Evolutionary conservation across 257 asterid species (phyloP), one percentile per base, ranked within the genome.

Genomic region (Striga asiatica): DNA sequence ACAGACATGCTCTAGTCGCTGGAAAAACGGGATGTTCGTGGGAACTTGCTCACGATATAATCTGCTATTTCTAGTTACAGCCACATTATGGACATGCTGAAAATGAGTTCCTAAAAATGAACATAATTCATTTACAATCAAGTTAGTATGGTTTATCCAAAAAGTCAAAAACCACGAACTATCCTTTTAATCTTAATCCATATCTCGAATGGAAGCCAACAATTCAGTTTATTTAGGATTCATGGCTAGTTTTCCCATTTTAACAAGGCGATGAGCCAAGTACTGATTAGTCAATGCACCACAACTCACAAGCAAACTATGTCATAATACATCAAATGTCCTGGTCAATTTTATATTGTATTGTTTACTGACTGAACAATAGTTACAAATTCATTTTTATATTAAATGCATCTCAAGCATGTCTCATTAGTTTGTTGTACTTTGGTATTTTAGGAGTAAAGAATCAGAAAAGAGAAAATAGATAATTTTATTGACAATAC

Each of bases 1-100:
- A 20, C 22, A n/a, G 19, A 6, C 64, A 37, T 32, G 59, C n/a
- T n/a, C n/a, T n/a, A n/a, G n/a, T 24, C 47, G 60, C 63, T 45
- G 20, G 29, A 53, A 22, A 66, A 8, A 35, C 11, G 41, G 37
- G 17, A 13, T 24, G 32, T 5, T 34, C 18, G 20, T 19, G 58
- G 52, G 28, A n/a, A n/a, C n/a, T n/a, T n/a, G n/a, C n/a, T n/a
- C n/a, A n/a, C n/a, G 7, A 23, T 9, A 60, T 13, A 11, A 7
- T 52, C n/a, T 22, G 32, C 22, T 22, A 25, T 45, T 45, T 47
- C 58, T 28, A 34, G n/a, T 46, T 32, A 37, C 12, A 42, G 28
- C 18, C 50, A 57, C 53, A 50, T n/a, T 29, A 7, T 29, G 50
- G 13, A 47, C 14, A 27, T 38, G 7, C n/a, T 34, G 9, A 34